A percentile compares a stretch with the other conserved stretches of the same genome.
These are phyloP conservation scores for Kwoniella pini DNA, from an alignment of 768 basidiomycete genomes.

Conservation along the genomic window DNA sequence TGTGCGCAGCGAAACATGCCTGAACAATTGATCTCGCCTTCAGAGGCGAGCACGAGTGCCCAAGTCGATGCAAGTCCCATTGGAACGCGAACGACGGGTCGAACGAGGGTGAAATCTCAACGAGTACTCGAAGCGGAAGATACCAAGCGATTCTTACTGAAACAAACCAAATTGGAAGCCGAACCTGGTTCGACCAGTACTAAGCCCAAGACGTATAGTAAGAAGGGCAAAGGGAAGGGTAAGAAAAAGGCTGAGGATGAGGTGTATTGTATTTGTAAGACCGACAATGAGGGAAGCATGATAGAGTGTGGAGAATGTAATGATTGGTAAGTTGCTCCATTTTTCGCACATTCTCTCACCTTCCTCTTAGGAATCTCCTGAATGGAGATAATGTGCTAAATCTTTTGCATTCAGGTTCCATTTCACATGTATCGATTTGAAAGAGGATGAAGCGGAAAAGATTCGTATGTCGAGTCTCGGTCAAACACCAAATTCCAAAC, in stretches of 20 bases:
- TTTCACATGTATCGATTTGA: constrained; percentile 38
- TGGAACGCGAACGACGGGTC: constrained; percentile 12
- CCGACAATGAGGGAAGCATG: constrained; percentile 36
- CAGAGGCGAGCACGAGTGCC: constrained; percentile 4
- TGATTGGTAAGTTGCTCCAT: constrained; percentile 39
- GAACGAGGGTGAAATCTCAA: constrained; percentile 41
- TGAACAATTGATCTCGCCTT: not conserved
- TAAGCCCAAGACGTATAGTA: not conserved
- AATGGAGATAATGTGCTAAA: no score
- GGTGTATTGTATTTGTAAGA: constrained; percentile 39
- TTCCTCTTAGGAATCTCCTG: no score
- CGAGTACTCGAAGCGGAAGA: constrained; percentile 39
- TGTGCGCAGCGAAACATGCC: constrained; percentile 4
- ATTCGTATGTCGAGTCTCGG: constrained; percentile 32
- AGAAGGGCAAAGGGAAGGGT: constrained; percentile 17
- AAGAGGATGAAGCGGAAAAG: constrained; percentile 31
- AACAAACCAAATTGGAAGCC: not conserved
- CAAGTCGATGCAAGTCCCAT: not conserved
- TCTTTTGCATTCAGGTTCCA: constrained; percentile 36
- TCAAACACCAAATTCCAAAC: not conserved
- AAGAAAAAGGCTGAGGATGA: constrained; percentile 24
- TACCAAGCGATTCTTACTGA: constrained; percentile 19
- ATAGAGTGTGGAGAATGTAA: constrained; percentile 48
- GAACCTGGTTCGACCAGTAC: not conserved
- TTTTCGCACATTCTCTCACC: not conserved